These are phyloP conservation scores for Chlorella variabilis DNA, from an alignment of 163 green algal genomes.

Conservation along the genomic window DNA sequence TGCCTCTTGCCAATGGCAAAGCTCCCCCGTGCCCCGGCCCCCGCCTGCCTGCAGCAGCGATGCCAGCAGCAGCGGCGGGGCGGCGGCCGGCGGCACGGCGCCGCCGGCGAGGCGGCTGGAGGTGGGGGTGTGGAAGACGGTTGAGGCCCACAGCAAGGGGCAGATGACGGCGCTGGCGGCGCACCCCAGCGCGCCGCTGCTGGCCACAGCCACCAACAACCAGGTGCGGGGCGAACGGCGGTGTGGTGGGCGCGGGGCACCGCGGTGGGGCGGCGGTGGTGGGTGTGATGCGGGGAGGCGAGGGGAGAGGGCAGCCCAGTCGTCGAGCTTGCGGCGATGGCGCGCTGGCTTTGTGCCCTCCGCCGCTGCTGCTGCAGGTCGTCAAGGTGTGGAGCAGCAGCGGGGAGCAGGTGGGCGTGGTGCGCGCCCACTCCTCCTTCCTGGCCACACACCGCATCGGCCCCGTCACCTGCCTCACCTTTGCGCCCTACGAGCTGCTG, in stretches of 20 bases:
- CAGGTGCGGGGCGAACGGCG: conserved; percentile 29
- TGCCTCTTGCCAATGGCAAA: no score
- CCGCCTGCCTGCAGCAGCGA: no score
- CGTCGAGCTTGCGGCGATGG: no score
- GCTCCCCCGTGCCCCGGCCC: no score
- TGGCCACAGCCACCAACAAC: conserved; percentile 82
- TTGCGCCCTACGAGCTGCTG: conserved; percentile 86
- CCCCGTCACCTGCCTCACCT: conserved; percentile 82
- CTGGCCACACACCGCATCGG: conserved; percentile 69
- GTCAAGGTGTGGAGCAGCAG: conserved; percentile 71
- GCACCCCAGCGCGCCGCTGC: conserved; percentile 80
- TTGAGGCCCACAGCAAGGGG: conserved; percentile 78
- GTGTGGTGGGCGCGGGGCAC: background rate
- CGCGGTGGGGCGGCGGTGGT: no score
- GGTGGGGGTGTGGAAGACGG: conserved; percentile 54
- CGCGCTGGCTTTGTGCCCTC: no score
- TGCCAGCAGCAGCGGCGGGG: no score
- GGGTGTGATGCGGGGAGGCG: no score
- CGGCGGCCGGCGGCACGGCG: background rate
- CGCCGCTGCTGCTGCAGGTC: conserved; percentile 60
- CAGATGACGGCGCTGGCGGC: conserved; percentile 77
- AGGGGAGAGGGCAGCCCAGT: no score
- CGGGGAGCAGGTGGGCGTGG: conserved; percentile 72
- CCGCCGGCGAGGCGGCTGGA: conserved; percentile 13
- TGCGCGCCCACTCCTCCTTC: conserved; percentile 75